phyloP scores from a whole-genome alignment of 371 early-diverging fungal genomes.

The Zopfochytrium polystomum region DNA sequence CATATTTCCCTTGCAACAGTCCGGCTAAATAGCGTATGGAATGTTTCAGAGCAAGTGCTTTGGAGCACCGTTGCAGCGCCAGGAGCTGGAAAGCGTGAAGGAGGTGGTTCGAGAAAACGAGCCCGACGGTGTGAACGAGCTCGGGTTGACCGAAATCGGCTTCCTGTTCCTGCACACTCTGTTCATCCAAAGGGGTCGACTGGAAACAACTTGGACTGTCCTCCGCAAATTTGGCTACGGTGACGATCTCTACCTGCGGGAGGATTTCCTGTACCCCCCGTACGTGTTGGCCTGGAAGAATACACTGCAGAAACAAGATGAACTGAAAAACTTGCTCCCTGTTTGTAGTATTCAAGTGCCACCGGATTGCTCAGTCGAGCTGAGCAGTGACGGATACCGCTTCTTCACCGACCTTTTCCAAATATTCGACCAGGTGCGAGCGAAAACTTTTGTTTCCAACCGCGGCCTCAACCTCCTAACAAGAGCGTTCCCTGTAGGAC shows the following conservation, averaged over 20 bases:
- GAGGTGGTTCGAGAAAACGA: slow-evolving; percentile 85
- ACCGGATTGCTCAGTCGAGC: slow-evolving; percentile 83
- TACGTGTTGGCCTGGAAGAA: slow-evolving; percentile 15
- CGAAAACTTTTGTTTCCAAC: background rate
- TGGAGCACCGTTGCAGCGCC: slow-evolving; percentile 84
- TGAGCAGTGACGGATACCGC: slow-evolving; percentile 89
- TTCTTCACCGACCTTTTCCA: slow-evolving; percentile 94
- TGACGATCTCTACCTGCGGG: slow-evolving; percentile 81
- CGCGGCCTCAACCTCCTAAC: background rate
- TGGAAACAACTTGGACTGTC: slow-evolving; percentile 97
- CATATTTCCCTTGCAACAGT: background rate
- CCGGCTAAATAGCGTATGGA: background rate
- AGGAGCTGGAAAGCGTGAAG: slow-evolving; percentile 93
- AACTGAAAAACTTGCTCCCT: slow-evolving; percentile 3
- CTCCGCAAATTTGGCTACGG: slow-evolving; percentile 93
- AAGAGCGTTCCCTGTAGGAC: slow-evolving; percentile 54
- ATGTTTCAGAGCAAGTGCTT: slow-evolving; percentile 80
- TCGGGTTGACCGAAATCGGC: slow-evolving; percentile 81
- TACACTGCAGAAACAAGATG: background rate
- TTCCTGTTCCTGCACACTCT: slow-evolving; percentile 89
- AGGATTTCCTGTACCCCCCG: slow-evolving; percentile 83
- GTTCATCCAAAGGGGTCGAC: slow-evolving; percentile 92
- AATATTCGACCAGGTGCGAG: slow-evolving; percentile 77
- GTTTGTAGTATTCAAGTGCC: slow-evolving; percentile 74
- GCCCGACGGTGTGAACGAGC: slow-evolving; percentile 77